Evolutionary conservation across 495 filamentous ascomycete genomes (phyloP).

Genomic region (Rostrohypoxylon terebratum): DNA sequence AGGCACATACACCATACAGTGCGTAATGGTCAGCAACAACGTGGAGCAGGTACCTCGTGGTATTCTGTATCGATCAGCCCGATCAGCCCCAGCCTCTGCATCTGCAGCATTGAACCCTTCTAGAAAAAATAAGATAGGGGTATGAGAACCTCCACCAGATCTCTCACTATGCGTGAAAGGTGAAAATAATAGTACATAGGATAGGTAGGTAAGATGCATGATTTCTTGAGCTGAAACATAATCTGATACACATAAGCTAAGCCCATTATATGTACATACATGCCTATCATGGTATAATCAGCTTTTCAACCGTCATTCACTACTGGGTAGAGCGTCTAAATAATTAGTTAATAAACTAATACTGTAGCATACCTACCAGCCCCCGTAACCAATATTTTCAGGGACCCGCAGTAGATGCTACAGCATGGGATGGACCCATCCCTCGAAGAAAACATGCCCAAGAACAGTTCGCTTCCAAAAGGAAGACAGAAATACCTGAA

Average conservation of each 20-base stretch:
- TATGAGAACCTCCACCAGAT: slow-evolving; percentile 32
- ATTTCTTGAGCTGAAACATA: slow-evolving; percentile 27
- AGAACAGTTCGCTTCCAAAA: neutral
- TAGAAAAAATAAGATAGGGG: slow-evolving; percentile 34
- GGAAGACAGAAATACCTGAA: neutral
- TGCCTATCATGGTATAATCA: neutral
- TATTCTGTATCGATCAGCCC: neutral
- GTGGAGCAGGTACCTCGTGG: neutral
- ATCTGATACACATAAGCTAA: neutral
- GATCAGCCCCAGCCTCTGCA: slow-evolving; percentile 9
- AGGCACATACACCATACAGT: slow-evolving; percentile 1
- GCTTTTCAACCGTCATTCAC: neutral
- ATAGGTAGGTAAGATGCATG: slow-evolving; percentile 5
- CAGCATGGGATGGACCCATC: slow-evolving; percentile 4
- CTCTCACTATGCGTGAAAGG: slow-evolving; percentile 19
- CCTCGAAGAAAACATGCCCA: neutral
- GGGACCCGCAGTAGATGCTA: slow-evolving; percentile 27
- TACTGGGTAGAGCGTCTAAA: neutral
- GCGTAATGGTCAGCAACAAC: neutral
- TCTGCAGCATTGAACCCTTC: slow-evolving; percentile 21
- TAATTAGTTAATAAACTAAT: slow-evolving; percentile 15
- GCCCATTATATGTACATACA: slow-evolving; percentile 9
- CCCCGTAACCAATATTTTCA: slow-evolving; percentile 28
- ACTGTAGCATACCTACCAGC: slow-evolving; percentile 5
- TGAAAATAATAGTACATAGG: slow-evolving; percentile 13